These are phyloP conservation scores for Hanseniaspora pseudoguilliermondii DNA, from an alignment of 805 yeast genomes.

Conservation along the genomic window DNA sequence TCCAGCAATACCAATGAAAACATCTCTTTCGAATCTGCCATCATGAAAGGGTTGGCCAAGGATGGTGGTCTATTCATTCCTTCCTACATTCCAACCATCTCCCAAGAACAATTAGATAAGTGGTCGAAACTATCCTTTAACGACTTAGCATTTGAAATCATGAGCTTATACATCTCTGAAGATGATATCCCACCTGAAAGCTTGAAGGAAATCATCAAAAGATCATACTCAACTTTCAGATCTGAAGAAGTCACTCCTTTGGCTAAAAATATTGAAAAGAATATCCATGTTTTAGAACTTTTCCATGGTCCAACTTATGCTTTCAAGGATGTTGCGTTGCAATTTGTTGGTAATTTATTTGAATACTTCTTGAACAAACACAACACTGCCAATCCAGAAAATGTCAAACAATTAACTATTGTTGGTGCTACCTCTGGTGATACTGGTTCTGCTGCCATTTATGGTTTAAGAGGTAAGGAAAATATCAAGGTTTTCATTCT, in stretches of 20 bases:
- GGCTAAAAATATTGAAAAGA: constrained; percentile 35
- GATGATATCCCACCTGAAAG: constrained; percentile 64
- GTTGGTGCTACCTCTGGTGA: constrained; percentile 99
- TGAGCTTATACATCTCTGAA: constrained; percentile 64
- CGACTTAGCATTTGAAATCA: constrained; percentile 74
- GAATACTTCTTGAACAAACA: constrained; percentile 78
- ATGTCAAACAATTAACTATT: constrained; percentile 76
- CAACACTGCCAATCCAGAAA: constrained; percentile 43
- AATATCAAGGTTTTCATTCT: constrained; percentile 95
- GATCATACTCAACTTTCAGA: constrained; percentile 85
- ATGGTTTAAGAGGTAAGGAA: constrained; percentile 91
- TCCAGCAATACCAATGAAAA: constrained; percentile 35
- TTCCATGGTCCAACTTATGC: constrained; percentile 99
- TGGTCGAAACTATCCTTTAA: constrained; percentile 73
- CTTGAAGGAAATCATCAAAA: constrained; percentile 45
- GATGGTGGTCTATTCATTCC: constrained; percentile 97
- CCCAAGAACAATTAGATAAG: constrained; percentile 37
- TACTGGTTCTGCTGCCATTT: constrained; percentile 97
- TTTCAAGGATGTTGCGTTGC: constrained; percentile 96
- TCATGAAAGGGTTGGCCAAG: constrained; percentile 81
- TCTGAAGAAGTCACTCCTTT: constrained; percentile 80
- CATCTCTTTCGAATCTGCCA: constrained; percentile 65
- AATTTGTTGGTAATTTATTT: constrained; percentile 91
- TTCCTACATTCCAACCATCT: constrained; percentile 57
- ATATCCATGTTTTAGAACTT: constrained; percentile 69